A percentile compares a stretch with the other conserved stretches of the same genome.
Evolutionary conservation across 768 basidiomycete species (phyloP).

Genomic region (Dacryopinax primogenitus): DNA sequence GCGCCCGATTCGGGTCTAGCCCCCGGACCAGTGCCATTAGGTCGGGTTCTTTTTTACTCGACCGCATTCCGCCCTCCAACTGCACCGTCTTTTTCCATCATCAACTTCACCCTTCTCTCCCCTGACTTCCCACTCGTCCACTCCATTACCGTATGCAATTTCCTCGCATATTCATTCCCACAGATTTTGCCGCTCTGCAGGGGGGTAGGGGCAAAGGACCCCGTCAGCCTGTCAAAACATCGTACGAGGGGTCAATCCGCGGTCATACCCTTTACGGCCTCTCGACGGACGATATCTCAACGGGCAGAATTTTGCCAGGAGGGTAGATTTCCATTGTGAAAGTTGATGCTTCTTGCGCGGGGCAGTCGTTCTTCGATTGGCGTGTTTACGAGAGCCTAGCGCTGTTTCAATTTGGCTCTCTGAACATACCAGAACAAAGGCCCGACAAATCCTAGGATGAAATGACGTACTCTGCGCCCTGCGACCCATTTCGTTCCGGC

Average conservation of each 20-base stretch:
- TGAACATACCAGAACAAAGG: background rate
- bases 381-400: background rate
- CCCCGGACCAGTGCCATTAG: too few relatives aligned
- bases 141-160: background rate
- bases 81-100: background rate
- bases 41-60: background rate
- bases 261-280: too few relatives aligned
- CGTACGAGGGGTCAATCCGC: background rate
- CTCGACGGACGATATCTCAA: background rate
- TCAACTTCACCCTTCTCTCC: constrained; percentile 1
- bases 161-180: background rate
- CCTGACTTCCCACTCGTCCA: background rate
- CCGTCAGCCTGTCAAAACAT: background rate
- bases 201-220: too few relatives aligned
- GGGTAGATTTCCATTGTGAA: background rate
- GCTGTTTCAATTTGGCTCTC: background rate
- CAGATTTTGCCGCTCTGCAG: background rate
- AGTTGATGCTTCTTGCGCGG: background rate
- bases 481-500: background rate
- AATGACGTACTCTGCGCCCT: background rate
- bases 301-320: background rate
- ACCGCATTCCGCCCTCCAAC: background rate
- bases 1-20: background rate
- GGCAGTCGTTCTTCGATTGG: background rate
- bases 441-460: background rate